A percentile compares a stretch with the other conserved stretches of the same genome.
Evolutionary conservation across 2,329 filamentous ascomycete species (phyloP).

Genomic region (Daldinia sp.): DNA sequence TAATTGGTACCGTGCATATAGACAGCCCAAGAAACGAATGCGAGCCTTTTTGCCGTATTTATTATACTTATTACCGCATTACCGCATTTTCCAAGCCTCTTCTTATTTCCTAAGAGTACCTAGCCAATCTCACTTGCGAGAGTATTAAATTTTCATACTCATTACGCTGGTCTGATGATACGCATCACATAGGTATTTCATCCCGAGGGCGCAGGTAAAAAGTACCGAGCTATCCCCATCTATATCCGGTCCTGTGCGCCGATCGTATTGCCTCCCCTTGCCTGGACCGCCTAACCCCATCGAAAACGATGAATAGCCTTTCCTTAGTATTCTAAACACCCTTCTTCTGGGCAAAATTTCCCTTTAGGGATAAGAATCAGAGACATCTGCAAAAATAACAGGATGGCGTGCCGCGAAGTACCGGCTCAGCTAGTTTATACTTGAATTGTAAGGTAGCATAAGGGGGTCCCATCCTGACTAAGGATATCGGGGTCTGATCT

Average conservation of each 20-base stretch:
- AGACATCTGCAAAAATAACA: constrained; percentile 6
- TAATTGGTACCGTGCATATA: constrained; percentile 9
- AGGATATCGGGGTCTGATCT: constrained; percentile 23
- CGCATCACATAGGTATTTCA: constrained; percentile 14
- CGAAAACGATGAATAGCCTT: constrained; percentile 3
- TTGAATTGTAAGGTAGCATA: constrained; percentile 25
- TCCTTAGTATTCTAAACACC: neutral
- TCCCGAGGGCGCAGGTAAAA: constrained; percentile 11
- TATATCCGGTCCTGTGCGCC: constrained; percentile 5
- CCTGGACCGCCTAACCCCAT: constrained; percentile 6
- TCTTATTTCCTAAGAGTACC: constrained; percentile 12
- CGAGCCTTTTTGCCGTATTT: constrained; percentile 23
- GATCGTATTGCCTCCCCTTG: constrained; percentile 8
- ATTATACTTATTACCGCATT: constrained; percentile 30
- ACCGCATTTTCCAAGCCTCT: constrained; percentile 17
- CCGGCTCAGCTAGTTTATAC: constrained; percentile 6
- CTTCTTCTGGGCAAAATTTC: constrained; percentile 11
- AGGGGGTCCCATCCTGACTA: constrained; percentile 21
- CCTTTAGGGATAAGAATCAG: constrained; percentile 3
- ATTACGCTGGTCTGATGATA: constrained; percentile 21
- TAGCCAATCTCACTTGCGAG: constrained; percentile 22
- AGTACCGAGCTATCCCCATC: constrained; percentile 25
- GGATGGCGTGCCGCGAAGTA: constrained; percentile 13
- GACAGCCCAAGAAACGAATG: neutral
- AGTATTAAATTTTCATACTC: constrained; percentile 6